phyloP scores from a whole-genome alignment of 2,329 filamentous ascomycete genomes.

The Fusarium sp. region DNA sequence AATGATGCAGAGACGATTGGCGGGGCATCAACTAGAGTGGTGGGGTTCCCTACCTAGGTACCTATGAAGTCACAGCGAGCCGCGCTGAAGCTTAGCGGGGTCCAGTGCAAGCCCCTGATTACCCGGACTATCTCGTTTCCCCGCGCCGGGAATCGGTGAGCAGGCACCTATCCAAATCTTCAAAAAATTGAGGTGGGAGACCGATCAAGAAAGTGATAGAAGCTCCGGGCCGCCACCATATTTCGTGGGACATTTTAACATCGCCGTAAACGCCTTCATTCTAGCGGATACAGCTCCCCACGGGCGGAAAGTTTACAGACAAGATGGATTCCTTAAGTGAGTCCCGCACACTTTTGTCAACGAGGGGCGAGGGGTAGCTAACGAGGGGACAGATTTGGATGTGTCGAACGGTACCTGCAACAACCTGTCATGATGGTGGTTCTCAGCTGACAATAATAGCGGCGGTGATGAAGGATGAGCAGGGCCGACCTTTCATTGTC shows the following conservation, averaged over 20 bases:
- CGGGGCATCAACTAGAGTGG: constrained; percentile 39
- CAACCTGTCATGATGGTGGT: constrained; percentile 17
- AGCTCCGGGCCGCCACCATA: constrained; percentile 47
- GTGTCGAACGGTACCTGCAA: constrained; percentile 77
- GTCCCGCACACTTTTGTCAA: constrained; percentile 44
- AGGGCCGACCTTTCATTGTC: constrained; percentile 96
- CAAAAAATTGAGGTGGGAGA: constrained; percentile 50
- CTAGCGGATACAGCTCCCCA: constrained; percentile 45
- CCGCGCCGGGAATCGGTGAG: constrained; percentile 48
- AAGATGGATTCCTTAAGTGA: constrained; percentile 55
- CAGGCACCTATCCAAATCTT: constrained; percentile 45
- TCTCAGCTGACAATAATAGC: constrained; percentile 56
- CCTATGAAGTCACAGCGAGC: constrained; percentile 42
- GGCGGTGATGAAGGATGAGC: constrained; percentile 92
- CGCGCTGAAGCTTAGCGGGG: constrained; percentile 25
- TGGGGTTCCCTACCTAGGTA: constrained; percentile 42
- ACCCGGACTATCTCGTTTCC: constrained; percentile 49
- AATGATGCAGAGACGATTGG: constrained; percentile 34
- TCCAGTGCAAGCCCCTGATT: constrained; percentile 28
- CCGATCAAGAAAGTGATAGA: constrained; percentile 45
- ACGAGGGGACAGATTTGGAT: constrained; percentile 74
- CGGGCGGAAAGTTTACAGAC: constrained; percentile 44
- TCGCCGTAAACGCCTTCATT: constrained; percentile 40
- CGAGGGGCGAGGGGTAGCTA: constrained; percentile 49
- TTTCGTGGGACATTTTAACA: constrained; percentile 41